phyloP scores from a whole-genome alignment of 495 filamentous ascomycete genomes.

The Rusavskia elegans region DNA sequence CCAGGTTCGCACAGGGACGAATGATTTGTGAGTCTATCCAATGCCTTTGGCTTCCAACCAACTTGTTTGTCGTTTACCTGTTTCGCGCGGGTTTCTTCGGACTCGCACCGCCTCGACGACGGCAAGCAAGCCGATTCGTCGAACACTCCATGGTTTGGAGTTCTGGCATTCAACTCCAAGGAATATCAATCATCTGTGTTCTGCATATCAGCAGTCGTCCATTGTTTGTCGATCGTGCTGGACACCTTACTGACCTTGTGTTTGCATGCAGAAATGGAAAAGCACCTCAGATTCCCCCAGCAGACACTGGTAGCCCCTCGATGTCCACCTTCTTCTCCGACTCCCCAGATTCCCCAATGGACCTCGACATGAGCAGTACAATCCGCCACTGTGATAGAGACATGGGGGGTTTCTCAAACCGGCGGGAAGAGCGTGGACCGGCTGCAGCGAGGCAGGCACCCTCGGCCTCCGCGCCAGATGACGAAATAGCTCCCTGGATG shows the following conservation, averaged over 20 bases:
- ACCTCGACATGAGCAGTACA: conserved; percentile 24
- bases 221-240: not conserved
- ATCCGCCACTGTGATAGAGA: conserved; percentile 26
- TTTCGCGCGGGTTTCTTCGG: too few species aligned
- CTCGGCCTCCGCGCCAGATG: conserved; percentile 12
- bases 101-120: too few species aligned
- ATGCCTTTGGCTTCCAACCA: too few species aligned
- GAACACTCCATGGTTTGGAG: too few species aligned
- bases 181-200: too few species aligned
- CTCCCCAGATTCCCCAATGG: conserved; percentile 29
- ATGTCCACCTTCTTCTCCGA: conserved; percentile 27
- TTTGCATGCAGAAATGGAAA: not conserved
- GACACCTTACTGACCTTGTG: not conserved
- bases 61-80: too few species aligned
- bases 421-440: conserved; percentile 13
- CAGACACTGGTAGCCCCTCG: conserved; percentile 5
- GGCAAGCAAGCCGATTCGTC: too few species aligned
- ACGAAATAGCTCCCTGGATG: conserved; percentile 21
- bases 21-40: conserved; percentile 23
- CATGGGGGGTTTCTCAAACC: conserved; percentile 17
- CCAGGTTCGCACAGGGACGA: conserved; percentile 13
- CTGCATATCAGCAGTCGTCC: too few species aligned
- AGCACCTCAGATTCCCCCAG: not conserved
- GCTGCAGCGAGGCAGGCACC: conserved; percentile 3
- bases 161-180: too few species aligned